Evolutionary conservation across 1,284 basidiomycete species (phyloP).

Genomic region (Ceratobasidium sp.): DNA sequence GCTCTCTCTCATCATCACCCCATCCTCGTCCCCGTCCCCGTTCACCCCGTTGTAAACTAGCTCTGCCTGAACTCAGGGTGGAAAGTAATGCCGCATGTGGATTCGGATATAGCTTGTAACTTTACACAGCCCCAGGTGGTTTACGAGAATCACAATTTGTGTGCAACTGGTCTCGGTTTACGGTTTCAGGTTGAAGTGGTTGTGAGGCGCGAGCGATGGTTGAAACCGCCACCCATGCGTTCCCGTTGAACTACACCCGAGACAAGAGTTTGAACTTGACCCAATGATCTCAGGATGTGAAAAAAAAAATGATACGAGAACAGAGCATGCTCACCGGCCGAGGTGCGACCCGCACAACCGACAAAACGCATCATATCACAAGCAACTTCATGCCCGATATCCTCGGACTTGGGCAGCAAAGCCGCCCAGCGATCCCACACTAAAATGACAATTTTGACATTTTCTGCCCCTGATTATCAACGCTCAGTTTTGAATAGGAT

Average conservation of each 20-base stretch:
- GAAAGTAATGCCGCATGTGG: slow-evolving; percentile 39
- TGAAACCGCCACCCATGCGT: neutral
- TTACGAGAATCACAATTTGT: slow-evolving; percentile 42
- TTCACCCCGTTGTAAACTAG: slow-evolving; percentile 25
- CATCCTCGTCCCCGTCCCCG: slow-evolving; percentile 7
- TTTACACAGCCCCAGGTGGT: slow-evolving; percentile 28
- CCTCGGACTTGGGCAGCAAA: neutral
- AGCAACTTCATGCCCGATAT: neutral
- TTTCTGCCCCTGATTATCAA: slow-evolving; percentile 10
- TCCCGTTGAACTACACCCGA: neutral
- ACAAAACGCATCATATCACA: neutral
- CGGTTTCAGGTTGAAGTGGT: slow-evolving; percentile 3
- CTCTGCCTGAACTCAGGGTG: slow-evolving; percentile 6
- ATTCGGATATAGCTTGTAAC: slow-evolving; percentile 42
- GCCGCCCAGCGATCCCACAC: neutral
- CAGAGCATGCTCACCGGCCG: too few relatives aligned
- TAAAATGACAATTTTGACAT: neutral
- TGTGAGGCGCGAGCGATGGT: neutral
- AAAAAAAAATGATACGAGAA: neutral
- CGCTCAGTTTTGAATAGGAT: slow-evolving; percentile 8
- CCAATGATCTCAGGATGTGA: too few relatives aligned
- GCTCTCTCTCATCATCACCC: slow-evolving; percentile 15
- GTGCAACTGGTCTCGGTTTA: slow-evolving; percentile 10
- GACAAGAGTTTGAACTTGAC: neutral
- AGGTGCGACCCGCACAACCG: too few relatives aligned